A percentile compares a stretch with the other conserved stretches of the same genome.
phyloP scores from a whole-genome alignment of 805 yeast genomes.

The Wickerhamomyces mucosus region DNA sequence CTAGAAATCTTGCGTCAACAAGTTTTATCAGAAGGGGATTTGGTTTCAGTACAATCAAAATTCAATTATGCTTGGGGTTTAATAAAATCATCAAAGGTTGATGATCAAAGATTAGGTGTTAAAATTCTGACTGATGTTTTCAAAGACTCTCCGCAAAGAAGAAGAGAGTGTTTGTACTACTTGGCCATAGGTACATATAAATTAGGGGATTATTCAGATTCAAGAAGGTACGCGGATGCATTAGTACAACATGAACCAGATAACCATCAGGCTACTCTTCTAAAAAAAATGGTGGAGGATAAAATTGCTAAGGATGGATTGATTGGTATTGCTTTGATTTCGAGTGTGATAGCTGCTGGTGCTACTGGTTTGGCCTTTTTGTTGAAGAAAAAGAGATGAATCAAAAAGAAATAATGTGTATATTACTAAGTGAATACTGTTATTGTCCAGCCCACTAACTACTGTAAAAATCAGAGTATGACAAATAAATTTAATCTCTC shows the following conservation, averaged over 20 bases:
- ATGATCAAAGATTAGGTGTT: slow-evolving; percentile 72
- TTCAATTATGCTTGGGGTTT: slow-evolving; percentile 97
- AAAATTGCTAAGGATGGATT: slow-evolving; percentile 81
- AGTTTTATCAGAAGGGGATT: slow-evolving; percentile 71
- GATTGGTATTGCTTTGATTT: slow-evolving; percentile 78
- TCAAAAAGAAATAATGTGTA: too few species aligned
- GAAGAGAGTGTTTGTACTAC: slow-evolving; percentile 86
- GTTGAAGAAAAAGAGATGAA: slow-evolving; percentile 23
- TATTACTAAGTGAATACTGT: too few species aligned
- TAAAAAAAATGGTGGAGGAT: slow-evolving; percentile 73
- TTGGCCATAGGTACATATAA: slow-evolving; percentile 82
- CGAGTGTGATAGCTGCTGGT: slow-evolving; percentile 80
- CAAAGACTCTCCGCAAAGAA: slow-evolving; percentile 68
- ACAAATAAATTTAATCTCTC: too few species aligned
- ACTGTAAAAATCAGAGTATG: too few species aligned
- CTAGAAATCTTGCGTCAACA: slow-evolving; percentile 68
- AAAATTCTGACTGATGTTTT: slow-evolving; percentile 60
- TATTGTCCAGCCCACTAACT: too few species aligned
- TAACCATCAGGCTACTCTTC: slow-evolving; percentile 63
- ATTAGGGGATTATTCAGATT: slow-evolving; percentile 77
- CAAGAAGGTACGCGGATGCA: slow-evolving; percentile 77
- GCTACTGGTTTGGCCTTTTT: slow-evolving; percentile 49
- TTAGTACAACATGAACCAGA: slow-evolving; percentile 75
- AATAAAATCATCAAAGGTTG: slow-evolving; percentile 54
- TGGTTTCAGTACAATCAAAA: slow-evolving; percentile 70